These are phyloP conservation scores for Lodderomyces beijingensis DNA, from an alignment of 1,139 yeast genomes.

Conservation along the genomic window DNA sequence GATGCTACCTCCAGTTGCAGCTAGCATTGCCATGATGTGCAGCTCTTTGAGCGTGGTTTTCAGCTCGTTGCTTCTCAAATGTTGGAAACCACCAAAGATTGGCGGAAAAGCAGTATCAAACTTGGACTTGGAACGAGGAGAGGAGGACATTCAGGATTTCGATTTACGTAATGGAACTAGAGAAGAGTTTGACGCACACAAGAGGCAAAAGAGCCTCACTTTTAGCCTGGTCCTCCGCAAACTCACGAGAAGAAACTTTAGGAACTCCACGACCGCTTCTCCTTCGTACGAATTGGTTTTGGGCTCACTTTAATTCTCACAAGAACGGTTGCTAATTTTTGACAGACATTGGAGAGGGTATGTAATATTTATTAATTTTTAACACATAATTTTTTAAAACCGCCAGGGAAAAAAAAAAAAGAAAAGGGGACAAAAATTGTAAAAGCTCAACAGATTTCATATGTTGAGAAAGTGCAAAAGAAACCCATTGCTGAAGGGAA, in stretches of 20 bases:
- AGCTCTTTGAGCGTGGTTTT: conserved; percentile 86
- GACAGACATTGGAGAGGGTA: no score
- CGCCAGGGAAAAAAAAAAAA: no score
- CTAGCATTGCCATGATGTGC: conserved; percentile 91
- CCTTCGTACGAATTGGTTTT: conserved; percentile 9
- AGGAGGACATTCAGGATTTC: conserved; percentile 17
- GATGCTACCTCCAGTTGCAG: conserved; percentile 80
- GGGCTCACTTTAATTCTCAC: no score
- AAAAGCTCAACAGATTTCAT: no score
- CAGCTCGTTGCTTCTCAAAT: conserved; percentile 68
- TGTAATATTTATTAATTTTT: no score
- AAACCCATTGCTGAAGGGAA: no score
- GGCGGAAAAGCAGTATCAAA: conserved; percentile 9
- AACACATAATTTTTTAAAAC: no score
- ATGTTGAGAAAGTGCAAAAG: no score
- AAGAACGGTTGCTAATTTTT: no score
- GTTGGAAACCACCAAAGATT: conserved; percentile 49
- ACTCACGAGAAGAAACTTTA: conserved; percentile 2
- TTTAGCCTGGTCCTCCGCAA: conserved; percentile 6
- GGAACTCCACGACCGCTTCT: no score
- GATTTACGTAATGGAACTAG: conserved; percentile 27
- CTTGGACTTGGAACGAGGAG: conserved; percentile 22
- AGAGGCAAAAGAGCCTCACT: conserved; percentile 14
- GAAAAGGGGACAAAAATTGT: no score
- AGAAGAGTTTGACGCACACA: conserved; percentile 28